These are phyloP conservation scores for Penicillium concentricum DNA, from an alignment of 2,329 filamentous ascomycete genomes.

Conservation along the genomic window DNA sequence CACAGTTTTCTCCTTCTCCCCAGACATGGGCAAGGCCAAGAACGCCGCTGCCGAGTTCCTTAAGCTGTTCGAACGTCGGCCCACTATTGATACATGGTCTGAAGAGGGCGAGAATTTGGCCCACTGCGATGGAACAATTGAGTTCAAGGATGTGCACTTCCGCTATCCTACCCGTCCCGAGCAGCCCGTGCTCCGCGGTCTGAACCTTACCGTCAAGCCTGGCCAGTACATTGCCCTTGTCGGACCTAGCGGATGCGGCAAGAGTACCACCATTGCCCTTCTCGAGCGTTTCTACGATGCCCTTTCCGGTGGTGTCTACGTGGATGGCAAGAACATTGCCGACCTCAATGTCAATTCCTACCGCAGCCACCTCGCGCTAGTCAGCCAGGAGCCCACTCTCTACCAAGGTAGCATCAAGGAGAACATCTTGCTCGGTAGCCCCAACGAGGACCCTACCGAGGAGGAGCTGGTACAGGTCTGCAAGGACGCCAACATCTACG, in stretches of 20 bases:
- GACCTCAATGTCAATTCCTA: constrained; percentile 82
- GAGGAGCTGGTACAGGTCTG: constrained; percentile 74
- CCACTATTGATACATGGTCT: constrained; percentile 80
- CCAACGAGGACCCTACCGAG: constrained; percentile 67
- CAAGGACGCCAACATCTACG: constrained; percentile 87
- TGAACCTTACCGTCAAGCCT: constrained; percentile 57
- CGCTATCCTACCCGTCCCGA: constrained; percentile 88
- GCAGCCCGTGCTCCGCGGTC: constrained; percentile 83
- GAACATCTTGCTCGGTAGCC: constrained; percentile 79
- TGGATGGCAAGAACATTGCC: constrained; percentile 82
- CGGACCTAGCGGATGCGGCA: constrained; percentile 91
- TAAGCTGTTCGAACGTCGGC: constrained; percentile 77
- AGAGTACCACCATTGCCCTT: constrained; percentile 88
- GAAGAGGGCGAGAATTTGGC: constrained; percentile 63
- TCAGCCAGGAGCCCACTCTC: constrained; percentile 90
- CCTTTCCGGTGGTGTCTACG: constrained; percentile 71
- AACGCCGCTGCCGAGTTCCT: constrained; percentile 79
- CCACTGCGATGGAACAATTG: constrained; percentile 71
- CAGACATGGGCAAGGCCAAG: constrained; percentile 91
- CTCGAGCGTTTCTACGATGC: constrained; percentile 95
- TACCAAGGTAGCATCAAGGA: constrained; percentile 91
- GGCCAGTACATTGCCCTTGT: constrained; percentile 68
- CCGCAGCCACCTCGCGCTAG: constrained; percentile 77
- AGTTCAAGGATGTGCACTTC: constrained; percentile 93
- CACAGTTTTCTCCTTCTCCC: constrained; percentile 82